phyloP scores from a whole-genome alignment of 495 filamentous ascomycete species.

The Immersiella caudata region DNA sequence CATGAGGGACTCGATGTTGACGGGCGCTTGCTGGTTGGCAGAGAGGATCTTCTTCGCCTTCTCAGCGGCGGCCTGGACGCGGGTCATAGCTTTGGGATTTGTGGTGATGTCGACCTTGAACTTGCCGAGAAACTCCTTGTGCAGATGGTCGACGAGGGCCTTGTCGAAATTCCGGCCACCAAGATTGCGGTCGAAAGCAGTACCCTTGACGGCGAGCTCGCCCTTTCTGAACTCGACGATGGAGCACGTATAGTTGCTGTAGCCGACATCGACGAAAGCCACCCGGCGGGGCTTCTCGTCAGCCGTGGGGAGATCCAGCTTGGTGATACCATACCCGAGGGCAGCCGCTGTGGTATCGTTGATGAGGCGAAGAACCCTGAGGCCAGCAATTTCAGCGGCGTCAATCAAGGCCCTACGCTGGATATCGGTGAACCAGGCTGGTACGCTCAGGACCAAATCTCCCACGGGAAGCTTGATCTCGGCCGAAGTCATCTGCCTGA shows the following conservation, averaged over 20 bases:
- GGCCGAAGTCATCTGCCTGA: slow-evolving; percentile 81
- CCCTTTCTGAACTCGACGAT: slow-evolving; percentile 98
- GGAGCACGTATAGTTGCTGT: slow-evolving; percentile 92
- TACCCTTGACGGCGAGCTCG: slow-evolving; percentile 89
- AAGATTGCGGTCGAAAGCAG: slow-evolving; percentile 94
- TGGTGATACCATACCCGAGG: slow-evolving; percentile 96
- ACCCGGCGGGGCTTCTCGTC: slow-evolving; percentile 95
- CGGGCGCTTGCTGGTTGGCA: slow-evolving; percentile 87
- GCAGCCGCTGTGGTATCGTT: slow-evolving; percentile 98
- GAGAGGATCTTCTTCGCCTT: slow-evolving; percentile 99
- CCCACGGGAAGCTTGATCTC: slow-evolving; percentile 93
- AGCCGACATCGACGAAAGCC: slow-evolving; percentile 92
- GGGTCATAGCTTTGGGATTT: slow-evolving; percentile 85
- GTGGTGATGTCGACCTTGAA: slow-evolving; percentile 88
- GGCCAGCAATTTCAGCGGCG: slow-evolving; percentile 89
- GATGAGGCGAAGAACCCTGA: slow-evolving; percentile 91
- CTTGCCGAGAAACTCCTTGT: slow-evolving; percentile 90
- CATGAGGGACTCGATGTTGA: slow-evolving; percentile 99
- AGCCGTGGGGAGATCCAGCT: slow-evolving; percentile 81
- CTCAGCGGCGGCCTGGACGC: slow-evolving; percentile 85
- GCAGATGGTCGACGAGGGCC: slow-evolving; percentile 91
- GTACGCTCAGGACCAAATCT: slow-evolving; percentile 91
- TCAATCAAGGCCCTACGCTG: slow-evolving; percentile 90
- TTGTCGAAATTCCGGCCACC: slow-evolving; percentile 97
- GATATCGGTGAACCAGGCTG: slow-evolving; percentile 94